These are phyloP conservation scores for Leccinum subrobustum DNA, from an alignment of 1,284 basidiomycete genomes.

Conservation along the genomic window DNA sequence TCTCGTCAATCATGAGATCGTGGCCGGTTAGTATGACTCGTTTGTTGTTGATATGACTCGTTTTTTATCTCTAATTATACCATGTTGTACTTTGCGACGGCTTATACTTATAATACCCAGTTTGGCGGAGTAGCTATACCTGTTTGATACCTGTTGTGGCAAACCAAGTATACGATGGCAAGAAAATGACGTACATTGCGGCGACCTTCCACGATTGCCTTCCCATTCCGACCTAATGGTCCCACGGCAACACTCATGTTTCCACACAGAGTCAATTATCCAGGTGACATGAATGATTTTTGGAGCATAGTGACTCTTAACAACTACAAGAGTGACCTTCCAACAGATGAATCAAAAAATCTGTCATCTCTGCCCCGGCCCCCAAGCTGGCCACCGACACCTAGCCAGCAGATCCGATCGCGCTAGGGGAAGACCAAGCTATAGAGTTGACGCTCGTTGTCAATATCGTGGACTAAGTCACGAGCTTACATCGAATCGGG, in stretches of 20 bases:
- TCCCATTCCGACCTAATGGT: constrained; percentile 92
- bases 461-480: not conserved
- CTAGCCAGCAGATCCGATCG: constrained; percentile 95
- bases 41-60: not conserved
- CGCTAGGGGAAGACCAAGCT: constrained; percentile 94
- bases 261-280: constrained; percentile 90
- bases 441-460: constrained; percentile 4
- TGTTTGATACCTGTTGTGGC: constrained; percentile 22
- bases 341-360: constrained; percentile 86
- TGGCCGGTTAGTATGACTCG: not conserved
- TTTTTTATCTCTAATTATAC: not conserved
- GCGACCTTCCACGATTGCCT: constrained; percentile 88
- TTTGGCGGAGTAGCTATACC: constrained; percentile 77
- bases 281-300: constrained; percentile 92
- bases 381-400: constrained; percentile 81
- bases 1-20: not conserved
- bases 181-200: constrained; percentile 67
- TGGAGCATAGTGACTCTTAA: constrained; percentile 34
- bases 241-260: constrained; percentile 92
- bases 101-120: too few relatives aligned
- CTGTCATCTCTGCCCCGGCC: constrained; percentile 77
- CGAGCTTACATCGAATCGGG: constrained; percentile 74
- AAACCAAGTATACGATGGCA: not conserved
- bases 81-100: too few relatives aligned
- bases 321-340: constrained; percentile 39